Evolutionary conservation across 2,329 filamentous ascomycete species (phyloP).

Genomic region (Alternaria novae-zelandiae): DNA sequence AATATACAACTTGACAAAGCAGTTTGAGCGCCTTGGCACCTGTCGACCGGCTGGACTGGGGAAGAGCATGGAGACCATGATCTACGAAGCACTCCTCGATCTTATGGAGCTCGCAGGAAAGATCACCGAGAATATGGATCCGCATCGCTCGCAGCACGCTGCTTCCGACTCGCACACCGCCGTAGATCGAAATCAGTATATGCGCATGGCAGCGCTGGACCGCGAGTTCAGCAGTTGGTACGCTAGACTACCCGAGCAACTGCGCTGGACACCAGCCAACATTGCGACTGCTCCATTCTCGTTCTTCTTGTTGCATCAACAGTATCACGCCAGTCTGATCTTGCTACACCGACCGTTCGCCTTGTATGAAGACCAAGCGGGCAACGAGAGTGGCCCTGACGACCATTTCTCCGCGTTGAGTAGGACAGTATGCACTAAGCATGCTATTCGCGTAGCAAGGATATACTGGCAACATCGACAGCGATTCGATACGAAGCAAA

Average conservation of each 20-base stretch:
- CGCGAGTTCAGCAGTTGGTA: constrained; percentile 64
- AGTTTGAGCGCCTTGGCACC: constrained; percentile 54
- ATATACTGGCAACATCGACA: constrained; percentile 64
- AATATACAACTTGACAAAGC: constrained; percentile 56
- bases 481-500: constrained; percentile 59
- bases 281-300: constrained; percentile 46
- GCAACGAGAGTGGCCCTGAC: constrained; percentile 44
- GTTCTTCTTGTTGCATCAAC: constrained; percentile 63
- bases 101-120: constrained; percentile 63
- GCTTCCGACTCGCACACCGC: constrained; percentile 28
- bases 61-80: constrained; percentile 47
- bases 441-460: constrained; percentile 60
- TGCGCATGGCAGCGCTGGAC: constrained; percentile 59
- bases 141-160: constrained; percentile 31
- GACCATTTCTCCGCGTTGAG: constrained; percentile 57
- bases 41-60: constrained; percentile 43
- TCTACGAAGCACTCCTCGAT: constrained; percentile 61
- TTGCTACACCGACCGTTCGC: constrained; percentile 62
- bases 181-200: constrained; percentile 57
- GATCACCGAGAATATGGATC: constrained; percentile 56
- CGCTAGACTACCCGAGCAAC: constrained; percentile 56
- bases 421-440: constrained; percentile 61
- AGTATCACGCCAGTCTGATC: constrained; percentile 62
- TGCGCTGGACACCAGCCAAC: constrained; percentile 46
- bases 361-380: constrained; percentile 54